A percentile compares a stretch with the other conserved stretches of the same genome.
Evolutionary conservation across 2,329 filamentous ascomycete genomes (phyloP).

Genomic region (Berkeleyomyces rouxiae): DNA sequence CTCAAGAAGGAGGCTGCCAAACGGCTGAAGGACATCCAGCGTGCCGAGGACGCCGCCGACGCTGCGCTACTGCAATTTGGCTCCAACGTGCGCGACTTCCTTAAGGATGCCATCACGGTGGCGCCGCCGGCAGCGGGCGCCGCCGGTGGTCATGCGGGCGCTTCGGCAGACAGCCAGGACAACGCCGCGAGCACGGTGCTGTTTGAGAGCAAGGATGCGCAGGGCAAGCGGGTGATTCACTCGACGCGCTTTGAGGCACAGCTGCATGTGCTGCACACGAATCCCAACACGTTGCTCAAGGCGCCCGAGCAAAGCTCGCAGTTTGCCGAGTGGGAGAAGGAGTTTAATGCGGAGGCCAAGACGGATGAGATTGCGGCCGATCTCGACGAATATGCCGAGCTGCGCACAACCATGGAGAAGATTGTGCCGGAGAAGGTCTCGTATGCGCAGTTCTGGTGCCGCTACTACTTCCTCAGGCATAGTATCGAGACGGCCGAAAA

Average conservation of each 20-base stretch:
- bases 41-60: slow-evolving; percentile 88
- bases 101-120: slow-evolving; percentile 79
- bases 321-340: slow-evolving; percentile 54
- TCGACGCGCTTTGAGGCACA: slow-evolving; percentile 90
- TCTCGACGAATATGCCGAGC: slow-evolving; percentile 69
- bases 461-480: slow-evolving; percentile 89
- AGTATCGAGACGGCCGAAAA: slow-evolving; percentile 88
- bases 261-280: slow-evolving; percentile 85
- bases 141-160: slow-evolving; percentile 11
- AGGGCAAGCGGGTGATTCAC: slow-evolving; percentile 85
- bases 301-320: slow-evolving; percentile 56
- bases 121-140: slow-evolving; percentile 48
- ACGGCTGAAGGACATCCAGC: slow-evolving; percentile 73
- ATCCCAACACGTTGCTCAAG: slow-evolving; percentile 61
- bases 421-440: slow-evolving; percentile 85
- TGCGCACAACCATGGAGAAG: slow-evolving; percentile 82
- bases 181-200: slow-evolving; percentile 47
- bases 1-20: slow-evolving; percentile 65
- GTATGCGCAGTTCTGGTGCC: slow-evolving; percentile 78
- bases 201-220: slow-evolving; percentile 85
- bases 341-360: slow-evolving; percentile 68
- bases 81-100: slow-evolving; percentile 72
- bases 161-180: slow-evolving; percentile 20
- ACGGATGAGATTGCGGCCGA: slow-evolving; percentile 71
- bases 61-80: slow-evolving; percentile 88